Percentiles rank a stretch among this genome's conserved stretches.
These are phyloP conservation scores for Paracamarosporium sp. DNA, from an alignment of 2,329 filamentous ascomycete genomes.

Conservation along the genomic window DNA sequence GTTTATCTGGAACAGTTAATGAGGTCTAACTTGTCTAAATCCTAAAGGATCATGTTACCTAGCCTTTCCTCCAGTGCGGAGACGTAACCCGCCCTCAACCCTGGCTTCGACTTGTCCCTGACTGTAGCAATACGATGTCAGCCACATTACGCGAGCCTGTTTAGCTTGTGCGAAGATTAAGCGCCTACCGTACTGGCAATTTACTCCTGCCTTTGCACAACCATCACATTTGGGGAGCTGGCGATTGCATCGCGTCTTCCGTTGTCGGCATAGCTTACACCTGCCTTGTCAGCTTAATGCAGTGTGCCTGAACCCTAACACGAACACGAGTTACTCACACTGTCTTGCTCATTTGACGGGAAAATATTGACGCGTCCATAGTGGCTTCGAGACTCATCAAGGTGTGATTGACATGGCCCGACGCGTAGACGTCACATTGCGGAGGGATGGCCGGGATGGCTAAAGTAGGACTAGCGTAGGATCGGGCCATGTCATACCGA, in stretches of 20 bases:
- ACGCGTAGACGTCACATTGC: background rate
- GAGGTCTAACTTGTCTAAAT: background rate
- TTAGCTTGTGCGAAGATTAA: no score
- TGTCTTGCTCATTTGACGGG: conserved; percentile 21
- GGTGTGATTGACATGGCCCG: conserved; percentile 18
- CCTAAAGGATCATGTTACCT: conserved; percentile 23
- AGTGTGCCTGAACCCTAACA: background rate
- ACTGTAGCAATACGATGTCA: conserved; percentile 6
- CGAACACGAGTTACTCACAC: conserved; percentile 15
- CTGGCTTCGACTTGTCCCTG: conserved; percentile 24
- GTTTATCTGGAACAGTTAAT: conserved; percentile 18
- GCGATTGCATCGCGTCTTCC: conserved; percentile 34
- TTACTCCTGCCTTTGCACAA: conserved; percentile 23
- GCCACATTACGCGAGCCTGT: background rate
- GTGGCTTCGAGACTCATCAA: background rate
- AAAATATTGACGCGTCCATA: conserved; percentile 13
- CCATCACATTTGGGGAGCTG: conserved; percentile 28
- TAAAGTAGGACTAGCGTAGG: background rate
- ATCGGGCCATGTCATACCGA: conserved; percentile 1
- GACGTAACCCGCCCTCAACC: conserved; percentile 55
- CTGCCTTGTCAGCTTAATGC: conserved; percentile 13
- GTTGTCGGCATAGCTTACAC: conserved; percentile 31
- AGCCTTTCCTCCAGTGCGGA: conserved; percentile 45
- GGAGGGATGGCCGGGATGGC: background rate
- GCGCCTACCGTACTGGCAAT: conserved; percentile 29